Percentiles rank a stretch among this genome's conserved stretches.
Evolutionary conservation across 2,329 filamentous ascomycete genomes (phyloP).

Genomic region (Fusarium sp.): DNA sequence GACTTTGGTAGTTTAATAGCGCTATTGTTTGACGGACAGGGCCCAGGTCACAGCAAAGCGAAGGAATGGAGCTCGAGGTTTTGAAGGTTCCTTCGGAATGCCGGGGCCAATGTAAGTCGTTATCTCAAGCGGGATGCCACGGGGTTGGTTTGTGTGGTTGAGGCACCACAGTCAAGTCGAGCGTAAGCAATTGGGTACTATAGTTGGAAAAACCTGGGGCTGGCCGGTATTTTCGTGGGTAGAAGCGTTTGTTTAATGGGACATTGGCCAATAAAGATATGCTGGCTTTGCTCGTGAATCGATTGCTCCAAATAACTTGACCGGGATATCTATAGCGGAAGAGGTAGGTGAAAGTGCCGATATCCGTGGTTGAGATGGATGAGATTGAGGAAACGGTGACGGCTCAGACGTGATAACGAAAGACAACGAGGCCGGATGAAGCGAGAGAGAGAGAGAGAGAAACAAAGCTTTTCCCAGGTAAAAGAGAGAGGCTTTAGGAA

Average conservation of each 20-base stretch:
- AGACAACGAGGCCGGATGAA: slow-evolving; percentile 26
- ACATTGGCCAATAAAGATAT: slow-evolving; percentile 10
- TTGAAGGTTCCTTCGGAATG: slow-evolving; percentile 15
- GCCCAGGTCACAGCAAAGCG: slow-evolving; percentile 21
- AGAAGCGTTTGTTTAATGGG: slow-evolving; percentile 23
- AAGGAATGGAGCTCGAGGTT: slow-evolving; percentile 13
- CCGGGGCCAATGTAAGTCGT: slow-evolving; percentile 21
- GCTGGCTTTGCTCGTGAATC: slow-evolving; percentile 25
- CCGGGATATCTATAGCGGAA: slow-evolving; percentile 7
- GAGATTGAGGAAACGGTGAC: slow-evolving; percentile 8
- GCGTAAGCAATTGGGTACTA: slow-evolving; percentile 7
- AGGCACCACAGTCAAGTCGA: slow-evolving; percentile 20
- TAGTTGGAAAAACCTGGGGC: slow-evolving; percentile 22
- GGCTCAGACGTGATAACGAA: slow-evolving; percentile 30
- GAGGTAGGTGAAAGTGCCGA: slow-evolving; percentile 12
- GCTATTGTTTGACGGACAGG: slow-evolving; percentile 21
- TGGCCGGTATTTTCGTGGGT: slow-evolving; percentile 8
- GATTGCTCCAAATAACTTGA: slow-evolving; percentile 21
- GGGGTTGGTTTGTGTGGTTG: slow-evolving; percentile 15
- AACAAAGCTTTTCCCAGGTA: slow-evolving; percentile 17
- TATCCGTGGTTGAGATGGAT: slow-evolving; percentile 13
- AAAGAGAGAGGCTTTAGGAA: slow-evolving; percentile 24
- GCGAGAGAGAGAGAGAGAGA: slow-evolving; percentile 25
- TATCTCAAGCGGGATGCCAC: slow-evolving; percentile 20
- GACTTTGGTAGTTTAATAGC: slow-evolving; percentile 18